Evolutionary conservation across 495 filamentous ascomycete genomes (phyloP).

Genomic region (Penicillium antarcticum): DNA sequence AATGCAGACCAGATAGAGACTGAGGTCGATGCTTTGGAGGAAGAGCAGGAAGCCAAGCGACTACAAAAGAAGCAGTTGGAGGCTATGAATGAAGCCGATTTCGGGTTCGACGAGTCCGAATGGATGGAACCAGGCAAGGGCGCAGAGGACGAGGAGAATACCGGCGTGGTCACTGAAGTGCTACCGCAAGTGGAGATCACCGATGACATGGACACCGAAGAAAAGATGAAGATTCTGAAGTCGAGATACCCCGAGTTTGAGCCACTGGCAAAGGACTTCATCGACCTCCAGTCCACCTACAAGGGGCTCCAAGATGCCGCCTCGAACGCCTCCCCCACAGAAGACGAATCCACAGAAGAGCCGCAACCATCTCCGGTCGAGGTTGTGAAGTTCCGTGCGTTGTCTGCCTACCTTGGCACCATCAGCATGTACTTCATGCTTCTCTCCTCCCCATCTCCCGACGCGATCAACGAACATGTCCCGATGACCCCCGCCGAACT

Average conservation of each 20-base stretch:
- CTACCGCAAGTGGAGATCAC: constrained; percentile 79
- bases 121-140: constrained; percentile 59
- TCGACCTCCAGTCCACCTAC: constrained; percentile 65
- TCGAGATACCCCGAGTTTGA: constrained; percentile 89
- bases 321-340: constrained; percentile 43
- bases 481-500: constrained; percentile 67
- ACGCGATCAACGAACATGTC: constrained; percentile 40
- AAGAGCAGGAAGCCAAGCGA: constrained; percentile 83
- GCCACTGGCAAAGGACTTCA: constrained; percentile 74
- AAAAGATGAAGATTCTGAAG: constrained; percentile 72
- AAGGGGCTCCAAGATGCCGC: constrained; percentile 54
- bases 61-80: constrained; percentile 86
- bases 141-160: constrained; percentile 31
- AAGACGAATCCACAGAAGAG: constrained; percentile 27
- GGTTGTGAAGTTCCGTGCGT: constrained; percentile 69
- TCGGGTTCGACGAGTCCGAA: constrained; percentile 83
- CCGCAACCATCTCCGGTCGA: constrained; percentile 40
- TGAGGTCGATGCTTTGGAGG: constrained; percentile 85
- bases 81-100: constrained; percentile 84
- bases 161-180: constrained; percentile 70
- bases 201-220: constrained; percentile 70
- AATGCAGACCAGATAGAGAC: constrained; percentile 86
- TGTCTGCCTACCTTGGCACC: constrained; percentile 79
- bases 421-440: constrained; percentile 93
- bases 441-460: constrained; percentile 67